phyloP scores from a whole-genome alignment of 2,329 filamentous ascomycete genomes.

The Aspergillus carbonarius region DNA sequence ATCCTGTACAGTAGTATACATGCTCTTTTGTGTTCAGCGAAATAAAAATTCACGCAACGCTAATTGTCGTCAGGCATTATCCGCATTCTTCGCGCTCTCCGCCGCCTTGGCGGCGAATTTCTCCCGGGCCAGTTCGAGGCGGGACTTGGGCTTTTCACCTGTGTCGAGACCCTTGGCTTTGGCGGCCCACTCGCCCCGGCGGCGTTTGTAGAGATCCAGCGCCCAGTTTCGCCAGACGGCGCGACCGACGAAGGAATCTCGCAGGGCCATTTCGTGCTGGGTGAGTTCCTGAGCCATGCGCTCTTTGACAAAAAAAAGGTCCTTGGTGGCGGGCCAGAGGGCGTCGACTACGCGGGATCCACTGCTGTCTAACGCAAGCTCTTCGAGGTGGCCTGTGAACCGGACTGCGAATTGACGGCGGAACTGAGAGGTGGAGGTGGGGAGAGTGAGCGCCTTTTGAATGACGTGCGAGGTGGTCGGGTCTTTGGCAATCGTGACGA shows the following conservation, averaged over 20 bases:
- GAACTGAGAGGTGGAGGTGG: constrained; percentile 55
- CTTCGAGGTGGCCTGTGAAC: constrained; percentile 61
- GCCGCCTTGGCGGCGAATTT: constrained; percentile 50
- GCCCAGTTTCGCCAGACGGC: constrained; percentile 73
- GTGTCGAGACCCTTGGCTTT: constrained; percentile 55
- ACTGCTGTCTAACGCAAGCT: constrained; percentile 60
- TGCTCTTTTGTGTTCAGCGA: too few relatives aligned
- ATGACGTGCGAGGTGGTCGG: constrained; percentile 60
- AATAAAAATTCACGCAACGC: too few relatives aligned
- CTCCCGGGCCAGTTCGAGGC: constrained; percentile 59
- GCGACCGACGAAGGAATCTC: constrained; percentile 65
- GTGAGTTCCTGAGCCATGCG: constrained; percentile 64
- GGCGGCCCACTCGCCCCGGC: constrained; percentile 62
- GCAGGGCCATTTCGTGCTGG: constrained; percentile 57
- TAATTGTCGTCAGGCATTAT: not conserved
- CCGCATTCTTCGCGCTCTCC: constrained; percentile 13
- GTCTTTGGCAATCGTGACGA: constrained; percentile 66
- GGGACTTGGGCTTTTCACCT: constrained; percentile 44
- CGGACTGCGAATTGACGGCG: constrained; percentile 63
- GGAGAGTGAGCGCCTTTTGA: constrained; percentile 60
- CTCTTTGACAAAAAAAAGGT: constrained; percentile 66
- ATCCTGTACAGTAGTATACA: too few relatives aligned
- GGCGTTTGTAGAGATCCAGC: constrained; percentile 68
- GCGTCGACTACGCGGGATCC: constrained; percentile 69
- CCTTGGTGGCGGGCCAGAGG: constrained; percentile 63